Base-by-base conservation (phyloP, 345 rosid species). In the Aethionema arabicum region DNA sequence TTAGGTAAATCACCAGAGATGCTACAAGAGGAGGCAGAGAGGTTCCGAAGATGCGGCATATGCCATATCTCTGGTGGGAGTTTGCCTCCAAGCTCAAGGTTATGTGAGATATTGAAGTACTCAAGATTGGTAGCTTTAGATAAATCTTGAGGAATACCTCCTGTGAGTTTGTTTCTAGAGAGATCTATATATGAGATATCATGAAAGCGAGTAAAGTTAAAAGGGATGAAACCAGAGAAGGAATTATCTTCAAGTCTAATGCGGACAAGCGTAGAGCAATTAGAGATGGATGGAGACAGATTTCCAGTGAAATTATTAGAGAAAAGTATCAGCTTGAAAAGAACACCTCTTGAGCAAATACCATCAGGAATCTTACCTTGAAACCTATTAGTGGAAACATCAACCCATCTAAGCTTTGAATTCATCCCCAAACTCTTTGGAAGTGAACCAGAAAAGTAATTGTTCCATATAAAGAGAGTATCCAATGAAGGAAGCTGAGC, bases 181-280 rank as follows among this genome's bases (percentile, higher is more conserved):
- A 92, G 72, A 74, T 92, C 96, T 36, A 89, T 68, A 62, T 89
- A 92, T 36, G 89, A 52, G 65, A 92, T 79, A 65, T 82, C 83
- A 73, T 80, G 85, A 66, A 88, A 70, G 21, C 65, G 72, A 68
- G 58, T 67, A 72, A 89, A 85, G 44, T 65, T 81, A 65, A 83
- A 68, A 67, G 93, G 80, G 50, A 89, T 89, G 48, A 77, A 84
- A 72, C 93, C 96, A 4, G 91, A 81, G 74, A 92, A 87, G 10
- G 82, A 79, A 64, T 92, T 92, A 56, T 92, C 91, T 80, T 92
- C 93, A 3, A 89, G 77, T 15, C 98, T 80, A 48, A 92, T 83
- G 9, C 98, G 87, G 61, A 83, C 84, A 42, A 92, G 88, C 0
- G 91, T 87, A 36, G 93, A 79, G 67, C 98, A 92, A 50, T 74